Percentiles rank a stretch among this genome's conserved stretches.
phyloP scores from a whole-genome alignment of 768 basidiomycete species.

The Lentinula lateritia region DNA sequence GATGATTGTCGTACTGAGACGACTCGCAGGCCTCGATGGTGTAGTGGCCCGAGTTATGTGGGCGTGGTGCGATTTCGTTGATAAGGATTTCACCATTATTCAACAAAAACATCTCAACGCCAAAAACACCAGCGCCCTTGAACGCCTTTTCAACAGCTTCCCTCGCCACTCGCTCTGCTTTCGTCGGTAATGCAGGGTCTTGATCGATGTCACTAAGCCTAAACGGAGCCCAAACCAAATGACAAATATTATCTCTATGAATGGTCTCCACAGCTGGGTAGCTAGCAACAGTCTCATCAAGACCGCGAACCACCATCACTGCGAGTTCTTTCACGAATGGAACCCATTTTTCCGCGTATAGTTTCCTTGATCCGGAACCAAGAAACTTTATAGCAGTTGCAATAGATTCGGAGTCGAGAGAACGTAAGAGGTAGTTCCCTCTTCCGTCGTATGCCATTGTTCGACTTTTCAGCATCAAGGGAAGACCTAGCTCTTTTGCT shows the following conservation, averaged over 20 bases:
- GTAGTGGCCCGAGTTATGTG: slow-evolving; percentile 98
- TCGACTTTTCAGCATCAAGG: slow-evolving; percentile 94
- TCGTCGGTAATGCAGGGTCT: slow-evolving; percentile 36
- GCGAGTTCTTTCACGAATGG: slow-evolving; percentile 87
- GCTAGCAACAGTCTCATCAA: slow-evolving; percentile 64
- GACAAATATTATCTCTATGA: slow-evolving; percentile 90
- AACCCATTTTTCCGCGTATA: slow-evolving; percentile 95
- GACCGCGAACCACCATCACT: slow-evolving; percentile 91
- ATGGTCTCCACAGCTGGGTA: slow-evolving; percentile 95
- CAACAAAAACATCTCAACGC: slow-evolving; percentile 97
- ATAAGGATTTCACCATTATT: slow-evolving; percentile 79
- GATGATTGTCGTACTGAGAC: slow-evolving; percentile 96
- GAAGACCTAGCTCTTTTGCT: slow-evolving; percentile 62
- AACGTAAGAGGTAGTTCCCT: slow-evolving; percentile 79
- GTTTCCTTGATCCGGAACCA: slow-evolving; percentile 57
- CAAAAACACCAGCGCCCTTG: slow-evolving; percentile 89
- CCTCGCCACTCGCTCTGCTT: slow-evolving; percentile 74
- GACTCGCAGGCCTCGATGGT: slow-evolving; percentile 97
- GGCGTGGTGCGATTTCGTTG: slow-evolving; percentile 97
- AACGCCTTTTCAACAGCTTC: slow-evolving; percentile 65
- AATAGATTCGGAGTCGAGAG: slow-evolving; percentile 35
- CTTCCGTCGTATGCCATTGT: slow-evolving; percentile 94
- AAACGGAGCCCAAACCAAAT: slow-evolving; percentile 88
- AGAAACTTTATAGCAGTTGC: slow-evolving; percentile 25
- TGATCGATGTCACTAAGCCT: slow-evolving; percentile 33